Evolutionary conservation across 1,284 basidiomycete genomes (phyloP), one percentile per base, ranked within the genome.

Genomic region (Pisolithus thermaeus): DNA sequence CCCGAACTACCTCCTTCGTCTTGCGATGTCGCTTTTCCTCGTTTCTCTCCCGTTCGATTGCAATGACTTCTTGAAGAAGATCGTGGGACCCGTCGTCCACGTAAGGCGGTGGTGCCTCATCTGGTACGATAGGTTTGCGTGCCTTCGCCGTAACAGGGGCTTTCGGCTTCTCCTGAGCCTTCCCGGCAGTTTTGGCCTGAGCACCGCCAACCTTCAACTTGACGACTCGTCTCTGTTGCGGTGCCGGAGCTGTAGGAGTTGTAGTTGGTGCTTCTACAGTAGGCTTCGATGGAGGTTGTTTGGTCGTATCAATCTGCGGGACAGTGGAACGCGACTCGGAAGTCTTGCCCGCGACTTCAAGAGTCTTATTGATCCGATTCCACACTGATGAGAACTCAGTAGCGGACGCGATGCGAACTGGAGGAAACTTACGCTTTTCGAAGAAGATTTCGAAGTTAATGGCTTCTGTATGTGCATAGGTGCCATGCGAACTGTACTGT

Each of bases 401-500:
- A 23, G 56, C 37, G 38, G 40, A 42, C 22, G 53, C 18, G 56
- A 46, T 30, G 22, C 18, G 37, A 20, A 8, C 12, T 41, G 9
- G 2, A 12, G 30, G 46, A 57, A 38, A 76, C 90, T 62, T 69
- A 89, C 92, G 75, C 69, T 87, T 90, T 55, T 94, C 87, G 62
- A 98, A 97, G 60, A 87, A 86, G 2, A 74, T 76, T 61, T 97
- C 90, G 43, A 98, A 73, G 25, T 78, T 76, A 27, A 88, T 74
- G 0, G 92, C 90, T 57, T 91, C 84, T 51, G 83, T 85, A 59
- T 90, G 81, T 7, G 88, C 90, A 55, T 78, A 87, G 46, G 84
- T 87, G 30, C 82, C 85, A 3, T 78, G 72, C 28, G 75, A 66
- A 60, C 98, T 99, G 73, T 96, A 99, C 18, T 79, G 76, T 66